Evolutionary conservation across 2,329 filamentous ascomycete species (phyloP), one percentile per base, ranked within the genome.

Genomic region (Trichoderma semiorbis): DNA sequence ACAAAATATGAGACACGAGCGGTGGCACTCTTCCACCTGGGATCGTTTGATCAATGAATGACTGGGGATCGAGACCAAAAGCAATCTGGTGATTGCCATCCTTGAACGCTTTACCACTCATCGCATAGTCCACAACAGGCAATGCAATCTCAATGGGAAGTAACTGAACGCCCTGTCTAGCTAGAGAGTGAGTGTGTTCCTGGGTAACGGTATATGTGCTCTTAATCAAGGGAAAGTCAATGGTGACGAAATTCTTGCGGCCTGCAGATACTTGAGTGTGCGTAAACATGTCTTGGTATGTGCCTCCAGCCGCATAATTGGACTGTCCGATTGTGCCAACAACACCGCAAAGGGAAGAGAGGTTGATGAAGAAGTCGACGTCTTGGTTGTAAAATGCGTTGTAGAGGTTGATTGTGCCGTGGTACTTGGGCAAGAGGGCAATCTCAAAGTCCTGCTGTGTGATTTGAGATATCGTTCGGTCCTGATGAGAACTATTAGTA

Each of bases 341-440:
- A 8, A 82, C 73, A 18, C 78, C 80, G 0, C 77, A 75, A 26
- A 81, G 68, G 1, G 83, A 84, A 2, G 81, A 82, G 0, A 81
- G 72, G 39, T 80, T 73, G 53, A 81, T 65, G 72, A 83, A 84
- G 75, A 85, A 84, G 73, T 83, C 81, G 1, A 83, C 50, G 1
- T 72, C 24, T 21, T 24, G 3, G 11, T 58, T 1, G 1, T 61
- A 53, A 5, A 47, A 34, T 14, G 76, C 61, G 3, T 70, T 50
- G 67, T 83, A 79, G 1, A 83, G 73, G 72, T 82, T 82, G 75
- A 76, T 78, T 1, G 80, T 80, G 1, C 81, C 81, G 2, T 73
- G 43, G 8, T 80, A 77, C 72, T 84, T 84, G 12, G 80, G 75
- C 2, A n/a, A 14, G 72, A 67, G 64, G 7, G 50, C 64, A 67